Evolutionary conservation across 1,284 basidiomycete species (phyloP).

Genomic region (Ceratorhiza oryzae-sativae): DNA sequence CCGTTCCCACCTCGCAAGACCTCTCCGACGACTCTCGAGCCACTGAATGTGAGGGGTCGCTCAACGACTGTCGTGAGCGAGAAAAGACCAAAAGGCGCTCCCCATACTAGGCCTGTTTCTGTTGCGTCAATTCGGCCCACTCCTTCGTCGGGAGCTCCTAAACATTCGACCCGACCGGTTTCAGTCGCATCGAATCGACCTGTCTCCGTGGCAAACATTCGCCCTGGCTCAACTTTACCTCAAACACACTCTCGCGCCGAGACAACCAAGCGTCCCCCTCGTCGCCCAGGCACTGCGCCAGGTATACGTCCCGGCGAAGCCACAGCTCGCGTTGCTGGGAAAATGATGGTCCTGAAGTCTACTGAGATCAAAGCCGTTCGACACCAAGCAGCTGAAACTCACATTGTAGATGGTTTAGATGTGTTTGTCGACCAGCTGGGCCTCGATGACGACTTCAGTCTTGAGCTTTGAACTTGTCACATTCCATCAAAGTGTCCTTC

Average conservation of each 20-base stretch:
- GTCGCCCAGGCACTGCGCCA: constrained; percentile 17
- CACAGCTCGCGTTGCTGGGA: constrained; percentile 23
- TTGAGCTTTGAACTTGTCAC: constrained; percentile 33
- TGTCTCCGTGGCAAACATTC: not conserved
- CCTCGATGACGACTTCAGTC: constrained; percentile 35
- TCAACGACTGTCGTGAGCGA: not conserved
- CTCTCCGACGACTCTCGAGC: not conserved
- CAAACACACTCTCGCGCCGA: not conserved
- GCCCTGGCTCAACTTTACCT: constrained; percentile 9
- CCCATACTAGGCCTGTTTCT: constrained; percentile 21
- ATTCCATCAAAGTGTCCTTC: too few relatives aligned
- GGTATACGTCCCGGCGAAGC: constrained; percentile 29
- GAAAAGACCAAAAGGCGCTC: constrained; percentile 8
- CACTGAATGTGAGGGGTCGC: constrained; percentile 23
- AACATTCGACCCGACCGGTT: constrained; percentile 4
- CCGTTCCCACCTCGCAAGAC: constrained; percentile 19
- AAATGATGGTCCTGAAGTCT: constrained; percentile 22
- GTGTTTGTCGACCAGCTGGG: constrained; percentile 8
- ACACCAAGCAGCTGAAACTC: constrained; percentile 1
- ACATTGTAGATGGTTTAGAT: constrained; percentile 36
- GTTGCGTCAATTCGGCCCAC: constrained; percentile 26
- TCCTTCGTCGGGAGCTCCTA: constrained; percentile 15
- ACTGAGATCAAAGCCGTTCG: constrained; percentile 10
- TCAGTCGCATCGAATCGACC: constrained; percentile 13
- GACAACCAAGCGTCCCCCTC: not conserved